Evolutionary conservation across 371 early-diverging fungal species (phyloP).

Genomic region (Zychaea mexicana): DNA sequence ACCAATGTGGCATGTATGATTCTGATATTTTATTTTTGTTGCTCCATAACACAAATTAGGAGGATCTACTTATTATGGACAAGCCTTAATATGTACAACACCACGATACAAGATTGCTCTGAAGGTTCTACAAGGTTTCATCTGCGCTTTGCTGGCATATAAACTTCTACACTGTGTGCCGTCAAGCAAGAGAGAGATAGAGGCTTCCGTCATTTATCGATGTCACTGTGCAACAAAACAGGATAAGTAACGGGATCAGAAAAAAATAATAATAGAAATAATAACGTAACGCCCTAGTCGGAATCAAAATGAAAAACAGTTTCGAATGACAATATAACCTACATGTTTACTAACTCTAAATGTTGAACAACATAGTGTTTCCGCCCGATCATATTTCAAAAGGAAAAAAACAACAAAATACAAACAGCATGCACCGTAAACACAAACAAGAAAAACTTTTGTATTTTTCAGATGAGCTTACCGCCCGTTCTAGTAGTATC

Average conservation of each 20-base stretch:
- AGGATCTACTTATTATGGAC: not conserved
- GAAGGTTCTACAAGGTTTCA: not conserved
- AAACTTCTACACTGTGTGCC: too few relatives aligned
- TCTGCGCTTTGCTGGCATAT: too few relatives aligned
- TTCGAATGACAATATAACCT: not conserved
- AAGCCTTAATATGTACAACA: too few relatives aligned
- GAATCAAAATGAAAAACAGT: conserved; percentile 14
- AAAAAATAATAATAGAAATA: too few relatives aligned
- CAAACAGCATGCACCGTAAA: not conserved
- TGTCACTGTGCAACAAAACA: conserved; percentile 1
- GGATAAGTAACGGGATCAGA: conserved; percentile 10
- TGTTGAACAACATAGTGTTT: not conserved
- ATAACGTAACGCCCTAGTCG: conserved; percentile 5
- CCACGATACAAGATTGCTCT: too few relatives aligned
- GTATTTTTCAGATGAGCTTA: too few relatives aligned
- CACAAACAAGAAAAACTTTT: too few relatives aligned
- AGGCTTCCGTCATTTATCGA: not conserved
- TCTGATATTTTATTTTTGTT: too few relatives aligned
- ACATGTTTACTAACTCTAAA: conserved; percentile 1
- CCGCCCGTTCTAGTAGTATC: too few relatives aligned
- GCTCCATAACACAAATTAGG: not conserved
- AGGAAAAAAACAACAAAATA: not conserved
- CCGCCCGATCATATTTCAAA: conserved; percentile 3
- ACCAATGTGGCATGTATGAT: too few relatives aligned
- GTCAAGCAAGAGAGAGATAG: too few relatives aligned